Evolutionary conservation across 805 yeast genomes (phyloP).

Genomic region (Blastobotrys terrestris): DNA sequence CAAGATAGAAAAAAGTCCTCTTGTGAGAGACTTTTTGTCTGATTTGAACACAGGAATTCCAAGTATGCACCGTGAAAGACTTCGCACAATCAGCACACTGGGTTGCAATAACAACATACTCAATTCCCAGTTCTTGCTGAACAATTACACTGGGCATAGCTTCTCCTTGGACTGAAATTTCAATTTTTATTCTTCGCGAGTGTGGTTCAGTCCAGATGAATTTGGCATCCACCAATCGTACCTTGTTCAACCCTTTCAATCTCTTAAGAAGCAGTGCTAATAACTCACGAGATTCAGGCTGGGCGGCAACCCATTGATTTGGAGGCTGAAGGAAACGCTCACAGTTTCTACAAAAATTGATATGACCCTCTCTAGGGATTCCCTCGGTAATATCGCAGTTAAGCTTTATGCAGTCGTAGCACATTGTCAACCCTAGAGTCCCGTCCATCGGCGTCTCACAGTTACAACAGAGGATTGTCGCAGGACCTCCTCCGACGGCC

Average conservation of each 20-base stretch:
- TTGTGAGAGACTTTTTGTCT: slow-evolving; percentile 94
- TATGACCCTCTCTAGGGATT: slow-evolving; percentile 77
- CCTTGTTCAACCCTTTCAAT: slow-evolving; percentile 81
- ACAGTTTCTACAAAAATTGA: slow-evolving; percentile 95
- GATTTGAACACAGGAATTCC: slow-evolving; percentile 95
- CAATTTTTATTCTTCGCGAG: slow-evolving; percentile 83
- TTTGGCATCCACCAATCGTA: slow-evolving; percentile 82
- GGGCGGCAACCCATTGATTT: slow-evolving; percentile 84
- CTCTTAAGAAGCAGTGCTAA: slow-evolving; percentile 85
- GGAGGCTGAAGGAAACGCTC: slow-evolving; percentile 96
- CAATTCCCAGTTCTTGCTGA: slow-evolving; percentile 90
- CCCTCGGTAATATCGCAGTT: slow-evolving; percentile 93
- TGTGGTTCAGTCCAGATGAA: slow-evolving; percentile 98
- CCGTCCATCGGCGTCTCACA: slow-evolving; percentile 99
- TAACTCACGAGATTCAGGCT: slow-evolving; percentile 85
- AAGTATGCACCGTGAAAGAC: slow-evolving; percentile 85
- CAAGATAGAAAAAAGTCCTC: slow-evolving; percentile 86
- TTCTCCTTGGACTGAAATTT: slow-evolving; percentile 90
- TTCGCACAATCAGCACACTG: slow-evolving; percentile 98
- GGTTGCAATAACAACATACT: slow-evolving; percentile 88
- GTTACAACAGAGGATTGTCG: slow-evolving; percentile 94
- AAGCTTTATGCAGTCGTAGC: slow-evolving; percentile 93
- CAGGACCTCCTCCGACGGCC: no score
- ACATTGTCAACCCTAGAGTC: slow-evolving; percentile 84
- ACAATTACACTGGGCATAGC: slow-evolving; percentile 85